Percentiles rank a stretch among this genome's conserved stretches.
These are phyloP conservation scores for Logfia minima DNA, from an alignment of 129 eudicot species.

Conservation along the genomic window DNA sequence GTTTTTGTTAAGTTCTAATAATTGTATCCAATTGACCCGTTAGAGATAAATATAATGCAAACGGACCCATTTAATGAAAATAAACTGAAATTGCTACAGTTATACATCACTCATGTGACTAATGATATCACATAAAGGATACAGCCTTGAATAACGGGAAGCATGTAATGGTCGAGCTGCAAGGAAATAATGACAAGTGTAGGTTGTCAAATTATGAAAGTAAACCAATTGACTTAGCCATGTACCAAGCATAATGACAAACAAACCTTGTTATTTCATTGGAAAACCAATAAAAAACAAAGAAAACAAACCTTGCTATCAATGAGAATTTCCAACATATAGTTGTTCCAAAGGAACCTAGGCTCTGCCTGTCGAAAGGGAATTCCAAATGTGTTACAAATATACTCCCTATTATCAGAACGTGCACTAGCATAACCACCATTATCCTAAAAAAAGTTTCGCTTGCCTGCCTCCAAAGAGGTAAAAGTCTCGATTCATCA, in stretches of 20 bases:
- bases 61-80: background rate
- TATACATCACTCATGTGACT: conserved; percentile 10
- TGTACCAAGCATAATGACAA: background rate
- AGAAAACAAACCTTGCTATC: conserved; percentile 73
- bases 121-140: conserved; percentile 53
- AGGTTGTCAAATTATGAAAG: conserved; percentile 6
- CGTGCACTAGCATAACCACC: background rate
- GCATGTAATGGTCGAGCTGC: conserved; percentile 97
- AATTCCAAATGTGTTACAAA: conserved; percentile 4
- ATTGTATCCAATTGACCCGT: background rate
- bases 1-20: background rate
- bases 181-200: conserved; percentile 29
- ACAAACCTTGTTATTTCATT: background rate
- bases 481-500: conserved; percentile 89
- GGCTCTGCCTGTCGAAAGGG: conserved; percentile 82
- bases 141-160: conserved; percentile 97
- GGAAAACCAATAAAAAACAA: background rate
- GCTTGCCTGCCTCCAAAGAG: conserved; percentile 98
- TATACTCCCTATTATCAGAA: background rate
- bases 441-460: conserved; percentile 2
- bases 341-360: conserved; percentile 94
- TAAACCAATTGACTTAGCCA: conserved; percentile 1
- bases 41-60: conserved; percentile 10
- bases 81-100: background rate
- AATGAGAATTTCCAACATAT: conserved; percentile 85